phyloP scores from a whole-genome alignment of 1,284 basidiomycete species.

The Ustilago shanxiensis region DNA sequence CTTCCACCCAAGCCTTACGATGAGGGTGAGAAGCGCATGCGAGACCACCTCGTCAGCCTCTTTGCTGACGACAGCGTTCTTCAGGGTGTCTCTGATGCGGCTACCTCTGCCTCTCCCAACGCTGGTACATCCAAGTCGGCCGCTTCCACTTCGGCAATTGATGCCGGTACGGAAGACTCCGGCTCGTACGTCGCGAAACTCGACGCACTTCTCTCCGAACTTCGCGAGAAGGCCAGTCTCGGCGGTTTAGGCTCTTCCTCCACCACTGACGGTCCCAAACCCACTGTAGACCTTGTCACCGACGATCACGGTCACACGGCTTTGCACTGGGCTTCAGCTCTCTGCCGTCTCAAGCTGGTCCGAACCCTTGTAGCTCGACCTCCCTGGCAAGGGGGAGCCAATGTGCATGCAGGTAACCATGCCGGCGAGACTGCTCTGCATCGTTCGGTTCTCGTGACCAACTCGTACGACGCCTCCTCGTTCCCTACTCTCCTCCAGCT shows the following conservation, averaged over 20 bases:
- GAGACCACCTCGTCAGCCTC: constrained; percentile 61
- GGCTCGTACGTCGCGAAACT: constrained; percentile 39
- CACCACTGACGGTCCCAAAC: constrained; percentile 77
- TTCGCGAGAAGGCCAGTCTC: constrained; percentile 50
- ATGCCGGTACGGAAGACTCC: constrained; percentile 22
- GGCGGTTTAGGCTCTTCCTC: constrained; percentile 76
- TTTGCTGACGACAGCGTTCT: constrained; percentile 62
- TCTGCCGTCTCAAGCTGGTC: constrained; percentile 75
- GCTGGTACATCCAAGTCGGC: constrained; percentile 5
- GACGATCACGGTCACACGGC: constrained; percentile 96
- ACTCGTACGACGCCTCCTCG: constrained; percentile 81
- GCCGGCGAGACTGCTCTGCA: constrained; percentile 95
- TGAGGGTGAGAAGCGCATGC: constrained; percentile 65
- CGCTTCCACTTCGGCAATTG: neutral
- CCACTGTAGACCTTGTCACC: constrained; percentile 75
- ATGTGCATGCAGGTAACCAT: constrained; percentile 76
- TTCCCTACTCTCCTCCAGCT: constrained; percentile 79
- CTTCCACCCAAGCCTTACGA: constrained; percentile 61
- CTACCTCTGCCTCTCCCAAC: constrained; percentile 7
- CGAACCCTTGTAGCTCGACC: constrained; percentile 73
- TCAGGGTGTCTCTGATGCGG: constrained; percentile 8
- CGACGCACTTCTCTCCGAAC: constrained; percentile 47
- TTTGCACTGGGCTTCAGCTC: constrained; percentile 90
- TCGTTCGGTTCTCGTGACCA: constrained; percentile 88
- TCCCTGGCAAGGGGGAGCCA: constrained; percentile 71